A percentile compares a stretch with the other conserved stretches of the same genome.
phyloP scores from a whole-genome alignment of 2,329 filamentous ascomycete species.

The Botrytis elliptica region DNA sequence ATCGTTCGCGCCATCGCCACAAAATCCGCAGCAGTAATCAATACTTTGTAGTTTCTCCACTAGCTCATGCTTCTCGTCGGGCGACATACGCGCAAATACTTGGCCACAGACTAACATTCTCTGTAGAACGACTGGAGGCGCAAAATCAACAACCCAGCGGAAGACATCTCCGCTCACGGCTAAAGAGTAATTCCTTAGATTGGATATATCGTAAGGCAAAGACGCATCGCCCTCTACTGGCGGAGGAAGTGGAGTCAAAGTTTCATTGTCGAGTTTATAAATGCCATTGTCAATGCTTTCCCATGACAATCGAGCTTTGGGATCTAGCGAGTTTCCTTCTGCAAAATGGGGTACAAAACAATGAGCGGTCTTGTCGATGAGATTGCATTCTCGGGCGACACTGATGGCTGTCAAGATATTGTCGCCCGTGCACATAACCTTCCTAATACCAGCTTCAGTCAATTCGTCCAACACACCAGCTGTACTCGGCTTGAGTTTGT shows the following conservation, averaged over 20 bases:
- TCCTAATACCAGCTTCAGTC: conserved; percentile 76
- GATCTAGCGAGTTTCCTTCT: conserved; percentile 73
- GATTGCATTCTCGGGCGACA: conserved; percentile 83
- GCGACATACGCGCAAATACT: conserved; percentile 97
- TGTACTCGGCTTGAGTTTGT: conserved; percentile 91
- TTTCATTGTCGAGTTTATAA: conserved; percentile 75
- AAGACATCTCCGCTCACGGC: conserved; percentile 93
- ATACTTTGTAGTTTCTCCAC: conserved; percentile 97
- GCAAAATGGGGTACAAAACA: conserved; percentile 91
- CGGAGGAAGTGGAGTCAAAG: conserved; percentile 70
- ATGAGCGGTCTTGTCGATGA: conserved; percentile 77
- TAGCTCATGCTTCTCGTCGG: conserved; percentile 96
- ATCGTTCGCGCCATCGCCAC: conserved; percentile 95
- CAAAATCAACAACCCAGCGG: conserved; percentile 93
- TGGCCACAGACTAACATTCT: conserved; percentile 86
- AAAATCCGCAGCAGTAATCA: conserved; percentile 94
- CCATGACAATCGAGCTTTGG: conserved; percentile 75
- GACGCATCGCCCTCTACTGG: conserved; percentile 75
- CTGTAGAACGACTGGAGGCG: conserved; percentile 73
- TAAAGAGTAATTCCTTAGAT: conserved; percentile 80
- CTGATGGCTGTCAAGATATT: conserved; percentile 97
- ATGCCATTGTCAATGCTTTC: conserved; percentile 89
- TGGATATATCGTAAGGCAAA: conserved; percentile 78
- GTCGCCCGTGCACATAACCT: conserved; percentile 96
- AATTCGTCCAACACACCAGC: conserved; percentile 79